Percentiles rank a stretch among this genome's conserved stretches.
phyloP scores from a whole-genome alignment of 768 basidiomycete species.

The Hericium alpestre region DNA sequence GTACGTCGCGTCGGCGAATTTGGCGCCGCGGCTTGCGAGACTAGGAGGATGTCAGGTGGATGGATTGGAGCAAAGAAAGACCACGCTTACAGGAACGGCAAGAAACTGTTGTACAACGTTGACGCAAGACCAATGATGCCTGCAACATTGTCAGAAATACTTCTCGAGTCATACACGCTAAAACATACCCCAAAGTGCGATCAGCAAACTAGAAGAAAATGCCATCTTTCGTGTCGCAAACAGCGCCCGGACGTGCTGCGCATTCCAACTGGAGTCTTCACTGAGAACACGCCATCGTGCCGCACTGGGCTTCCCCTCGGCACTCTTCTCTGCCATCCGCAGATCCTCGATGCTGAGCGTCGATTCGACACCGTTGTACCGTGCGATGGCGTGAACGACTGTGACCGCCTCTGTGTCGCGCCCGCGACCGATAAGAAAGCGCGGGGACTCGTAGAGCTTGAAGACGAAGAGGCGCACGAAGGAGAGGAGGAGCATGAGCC shows the following conservation, averaged over 20 bases:
- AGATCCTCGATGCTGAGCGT: slow-evolving; percentile 37
- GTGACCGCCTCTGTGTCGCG: slow-evolving; percentile 40
- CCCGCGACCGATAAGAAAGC: slow-evolving; percentile 45
- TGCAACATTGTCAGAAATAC: neutral
- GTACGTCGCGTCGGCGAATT: slow-evolving; percentile 25
- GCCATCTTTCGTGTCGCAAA: slow-evolving; percentile 57
- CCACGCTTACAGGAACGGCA: slow-evolving; percentile 23
- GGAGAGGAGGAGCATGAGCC: slow-evolving; percentile 43
- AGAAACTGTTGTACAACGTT: slow-evolving; percentile 27
- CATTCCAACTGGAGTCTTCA: slow-evolving; percentile 30
- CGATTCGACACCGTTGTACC: slow-evolving; percentile 35
- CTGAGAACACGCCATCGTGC: slow-evolving; percentile 20
- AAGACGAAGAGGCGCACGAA: slow-evolving; percentile 42
- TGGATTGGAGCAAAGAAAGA: neutral
- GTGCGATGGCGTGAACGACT: slow-evolving; percentile 38
- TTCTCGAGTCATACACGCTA: neutral
- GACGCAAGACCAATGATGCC: slow-evolving; percentile 26
- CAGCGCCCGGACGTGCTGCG: slow-evolving; percentile 43
- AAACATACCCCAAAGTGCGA: slow-evolving; percentile 33
- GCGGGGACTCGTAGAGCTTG: slow-evolving; percentile 44
- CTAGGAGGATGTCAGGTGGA: slow-evolving; percentile 5
- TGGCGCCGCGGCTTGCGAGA: slow-evolving; percentile 24
- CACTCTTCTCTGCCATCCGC: slow-evolving; percentile 18
- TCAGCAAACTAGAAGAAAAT: slow-evolving; percentile 53
- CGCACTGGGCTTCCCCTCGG: slow-evolving; percentile 5